Conservation (phyloP, 2,329 filamentous ascomycete species). For the Tolypocladium album region DNA sequence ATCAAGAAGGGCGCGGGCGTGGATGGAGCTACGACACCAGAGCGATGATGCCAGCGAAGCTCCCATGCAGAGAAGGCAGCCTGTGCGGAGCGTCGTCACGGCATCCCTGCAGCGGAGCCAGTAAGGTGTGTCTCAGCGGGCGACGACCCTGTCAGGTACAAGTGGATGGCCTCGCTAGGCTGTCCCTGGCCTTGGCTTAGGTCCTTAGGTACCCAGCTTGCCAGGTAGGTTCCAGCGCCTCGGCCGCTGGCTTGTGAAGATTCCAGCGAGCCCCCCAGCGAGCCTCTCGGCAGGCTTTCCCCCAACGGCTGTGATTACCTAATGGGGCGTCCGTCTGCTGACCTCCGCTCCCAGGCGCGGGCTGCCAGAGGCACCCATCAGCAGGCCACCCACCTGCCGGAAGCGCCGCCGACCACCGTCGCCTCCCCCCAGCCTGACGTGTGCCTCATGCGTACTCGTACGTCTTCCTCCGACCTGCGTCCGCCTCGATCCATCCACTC, state of each 20-base stretch:
- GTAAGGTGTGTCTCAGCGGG: neutral
- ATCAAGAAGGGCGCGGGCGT: neutral
- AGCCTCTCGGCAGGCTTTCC: neutral
- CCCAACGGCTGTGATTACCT: neutral
- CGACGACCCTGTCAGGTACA: neutral
- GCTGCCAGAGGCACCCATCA: neutral
- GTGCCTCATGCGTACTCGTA: constrained; percentile 10
- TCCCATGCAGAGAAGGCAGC: neutral
- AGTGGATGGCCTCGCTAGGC: neutral
- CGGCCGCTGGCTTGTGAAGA: too few species aligned
- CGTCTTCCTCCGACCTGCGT: neutral
- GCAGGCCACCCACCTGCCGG: neutral
- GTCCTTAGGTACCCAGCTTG: too few species aligned
- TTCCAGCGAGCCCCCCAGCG: too few species aligned
- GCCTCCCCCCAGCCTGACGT: constrained; percentile 9
- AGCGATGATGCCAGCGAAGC: constrained; percentile 3
- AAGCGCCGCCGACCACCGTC: constrained; percentile 4
- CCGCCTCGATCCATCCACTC: constrained; percentile 1
- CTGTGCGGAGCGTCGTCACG: neutral
- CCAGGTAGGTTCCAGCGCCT: neutral
- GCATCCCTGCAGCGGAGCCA: neutral
- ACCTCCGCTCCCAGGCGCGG: neutral
- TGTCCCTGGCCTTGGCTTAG: neutral
- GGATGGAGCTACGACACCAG: neutral
- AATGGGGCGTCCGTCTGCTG: neutral